Evolutionary conservation across 352 stramenopile genomes (phyloP).

Genomic region (Phytophthora litchii): DNA sequence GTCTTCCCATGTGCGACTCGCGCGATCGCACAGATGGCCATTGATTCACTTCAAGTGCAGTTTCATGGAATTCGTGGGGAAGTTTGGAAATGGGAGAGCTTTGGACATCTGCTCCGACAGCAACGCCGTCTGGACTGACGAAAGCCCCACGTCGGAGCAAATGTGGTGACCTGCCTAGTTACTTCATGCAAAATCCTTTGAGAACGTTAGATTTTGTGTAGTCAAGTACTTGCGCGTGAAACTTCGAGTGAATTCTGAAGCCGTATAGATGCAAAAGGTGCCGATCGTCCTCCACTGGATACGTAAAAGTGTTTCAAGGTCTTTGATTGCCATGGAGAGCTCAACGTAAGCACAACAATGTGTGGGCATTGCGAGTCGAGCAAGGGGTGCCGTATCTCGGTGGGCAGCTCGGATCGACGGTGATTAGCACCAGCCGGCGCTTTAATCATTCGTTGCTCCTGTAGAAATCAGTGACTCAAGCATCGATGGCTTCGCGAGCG

Average conservation of each 20-base stretch:
- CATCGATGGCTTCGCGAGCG: constrained; percentile 5
- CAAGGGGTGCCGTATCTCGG: constrained; percentile 13
- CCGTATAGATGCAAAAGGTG: constrained; percentile 7
- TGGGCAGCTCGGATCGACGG: background rate
- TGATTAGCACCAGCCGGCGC: constrained; percentile 10
- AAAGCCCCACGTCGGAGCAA: constrained; percentile 11
- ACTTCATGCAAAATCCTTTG: constrained; percentile 16
- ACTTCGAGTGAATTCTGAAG: constrained; percentile 18
- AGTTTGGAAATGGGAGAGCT: constrained; percentile 22
- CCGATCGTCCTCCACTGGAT: constrained; percentile 17
- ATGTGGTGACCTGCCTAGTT: constrained; percentile 9
- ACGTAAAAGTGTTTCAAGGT: constrained; percentile 27
- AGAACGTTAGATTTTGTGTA: background rate
- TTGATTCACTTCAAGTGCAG: constrained; percentile 10
- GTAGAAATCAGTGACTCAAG: constrained; percentile 1
- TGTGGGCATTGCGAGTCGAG: constrained; percentile 1
- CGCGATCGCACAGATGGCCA: constrained; percentile 27
- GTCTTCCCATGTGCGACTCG: constrained; percentile 7
- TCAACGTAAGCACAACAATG: constrained; percentile 21
- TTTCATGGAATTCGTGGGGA: constrained; percentile 29
- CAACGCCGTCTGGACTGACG: constrained; percentile 12
- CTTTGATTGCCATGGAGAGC: constrained; percentile 30
- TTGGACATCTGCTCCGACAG: constrained; percentile 25
- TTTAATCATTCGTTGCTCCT: constrained; percentile 16
- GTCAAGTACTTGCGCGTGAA: constrained; percentile 5